A percentile compares a stretch with the other conserved stretches of the same genome.
These are phyloP conservation scores for Trichoderma aggressivum DNA, from an alignment of 2,329 filamentous ascomycete species.

Conservation along the genomic window DNA sequence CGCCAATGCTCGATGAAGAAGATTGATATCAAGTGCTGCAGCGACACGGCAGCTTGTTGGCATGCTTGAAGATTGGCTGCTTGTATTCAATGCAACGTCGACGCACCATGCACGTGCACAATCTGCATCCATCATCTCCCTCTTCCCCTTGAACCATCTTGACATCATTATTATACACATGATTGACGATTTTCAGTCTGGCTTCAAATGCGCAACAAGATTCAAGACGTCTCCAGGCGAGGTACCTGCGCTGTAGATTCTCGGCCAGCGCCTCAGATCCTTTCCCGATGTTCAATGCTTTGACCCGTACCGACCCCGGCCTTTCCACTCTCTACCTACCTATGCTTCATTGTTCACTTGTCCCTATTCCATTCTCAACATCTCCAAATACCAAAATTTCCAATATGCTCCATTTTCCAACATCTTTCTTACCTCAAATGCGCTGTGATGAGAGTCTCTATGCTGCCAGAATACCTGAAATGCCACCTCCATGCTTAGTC, in stretches of 20 bases:
- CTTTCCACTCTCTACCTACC: neutral
- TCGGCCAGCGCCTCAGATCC: neutral
- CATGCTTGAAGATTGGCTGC: neutral
- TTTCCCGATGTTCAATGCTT: neutral
- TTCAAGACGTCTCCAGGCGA: neutral
- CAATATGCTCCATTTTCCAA: neutral
- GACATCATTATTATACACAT: neutral
- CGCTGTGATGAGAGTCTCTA: neutral
- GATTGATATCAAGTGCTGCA: neutral
- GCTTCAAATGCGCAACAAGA: neutral
- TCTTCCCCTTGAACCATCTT: neutral
- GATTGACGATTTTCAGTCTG: neutral
- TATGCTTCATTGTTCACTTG: neutral
- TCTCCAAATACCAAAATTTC: neutral
- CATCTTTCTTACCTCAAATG: neutral
- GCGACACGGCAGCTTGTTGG: neutral
- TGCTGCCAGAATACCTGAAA: neutral
- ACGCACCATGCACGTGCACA: neutral
- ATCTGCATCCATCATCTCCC: neutral
- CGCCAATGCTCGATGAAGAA: neutral
- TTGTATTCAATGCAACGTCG: neutral
- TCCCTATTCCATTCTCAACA: neutral
- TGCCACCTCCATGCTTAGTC: conserved; percentile 12
- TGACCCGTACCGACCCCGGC: neutral
- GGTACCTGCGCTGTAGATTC: neutral